Conservation (phyloP, 805 yeast species). For the Metschnikowia hibisci region DNA sequence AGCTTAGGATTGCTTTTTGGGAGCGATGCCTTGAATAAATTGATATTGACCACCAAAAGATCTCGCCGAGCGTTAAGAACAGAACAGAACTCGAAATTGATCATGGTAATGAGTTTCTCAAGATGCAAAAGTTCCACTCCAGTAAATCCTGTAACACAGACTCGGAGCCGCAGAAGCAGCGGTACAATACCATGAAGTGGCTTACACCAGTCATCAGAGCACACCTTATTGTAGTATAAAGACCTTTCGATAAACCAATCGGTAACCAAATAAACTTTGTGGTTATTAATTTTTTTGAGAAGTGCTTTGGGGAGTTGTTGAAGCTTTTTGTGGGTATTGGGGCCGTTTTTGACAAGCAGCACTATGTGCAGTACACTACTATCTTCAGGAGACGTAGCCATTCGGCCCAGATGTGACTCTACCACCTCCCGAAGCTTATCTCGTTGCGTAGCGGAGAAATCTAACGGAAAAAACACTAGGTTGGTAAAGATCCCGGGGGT, state of each 20-base stretch:
- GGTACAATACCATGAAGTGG: constrained; percentile 42
- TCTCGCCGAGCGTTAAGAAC: constrained; percentile 51
- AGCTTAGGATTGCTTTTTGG: constrained; percentile 39
- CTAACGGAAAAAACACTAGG: constrained; percentile 39
- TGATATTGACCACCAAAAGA: constrained; percentile 51
- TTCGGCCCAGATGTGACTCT: constrained; percentile 42
- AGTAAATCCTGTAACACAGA: constrained; percentile 68
- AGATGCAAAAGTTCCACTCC: constrained; percentile 75
- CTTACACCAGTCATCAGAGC: constrained; percentile 60
- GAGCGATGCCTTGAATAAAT: constrained; percentile 39
- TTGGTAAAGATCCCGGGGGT: constrained; percentile 36
- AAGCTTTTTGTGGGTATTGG: constrained; percentile 24
- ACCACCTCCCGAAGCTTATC: constrained; percentile 40
- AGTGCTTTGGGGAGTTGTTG: constrained; percentile 23
- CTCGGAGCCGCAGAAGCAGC: constrained; percentile 23
- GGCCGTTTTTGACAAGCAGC: constrained; percentile 29
- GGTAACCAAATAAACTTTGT: constrained; percentile 44
- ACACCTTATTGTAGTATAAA: constrained; percentile 49
- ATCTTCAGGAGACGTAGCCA: constrained; percentile 18
- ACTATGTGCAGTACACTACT: constrained; percentile 30
- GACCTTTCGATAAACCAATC: constrained; percentile 83
- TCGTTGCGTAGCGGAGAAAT: constrained; percentile 38
- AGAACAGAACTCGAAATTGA: constrained; percentile 51
- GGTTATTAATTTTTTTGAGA: constrained; percentile 21
- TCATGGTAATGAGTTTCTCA: constrained; percentile 52